Base-by-base conservation (phyloP, 192 early-diverging fungal species). In the Tieghemiomyces parasiticus region DNA sequence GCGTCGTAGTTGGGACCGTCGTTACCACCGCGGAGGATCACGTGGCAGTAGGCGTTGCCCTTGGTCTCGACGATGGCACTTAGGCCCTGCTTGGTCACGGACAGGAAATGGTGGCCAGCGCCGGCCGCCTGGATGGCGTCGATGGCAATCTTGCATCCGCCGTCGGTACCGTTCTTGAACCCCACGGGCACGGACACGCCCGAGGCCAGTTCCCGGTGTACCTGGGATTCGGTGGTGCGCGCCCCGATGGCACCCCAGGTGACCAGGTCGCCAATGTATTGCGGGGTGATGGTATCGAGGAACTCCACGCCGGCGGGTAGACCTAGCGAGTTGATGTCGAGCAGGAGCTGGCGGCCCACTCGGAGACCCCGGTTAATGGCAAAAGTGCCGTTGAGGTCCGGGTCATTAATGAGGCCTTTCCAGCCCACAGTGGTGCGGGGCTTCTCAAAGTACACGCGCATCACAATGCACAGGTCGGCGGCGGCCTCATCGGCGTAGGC, bases 361-460 rank as follows among this genome's bases (percentile, higher is more conserved):
- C 84, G 81, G 60, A 89, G 74, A 49, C 87, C 87, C 83, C 86
- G 86, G 74, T 89, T 89, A 62, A 89, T 89, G 60, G 81, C 71
- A 65, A 81, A 89, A 44, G 74, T 74, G 71, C 79, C 75, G 67
- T 89, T 82, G 34, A 87, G 70, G 28, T 76, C 68, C 28, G 87
- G 85, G 60, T 87, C 87, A 66, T 87, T 87, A 67, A 89, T 95
- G 35, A 95, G 75, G 28, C 92, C 94, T 70, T 95, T 95, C 92
- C 92, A 97, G 20, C 92, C 91, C 13, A 90, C 79, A 19, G 84
- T 88, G 13, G 84, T 86, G 60, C 86, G 74, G 10, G 88, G 88
- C 70, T 90, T 90, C 69, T 89, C 87, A 75, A 90, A 90, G 77
- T 90, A 90, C 44, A 85, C 83, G 53, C 88, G 76, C 88, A 90